Conservation (phyloP, 129 eudicot species). For the Oenanthe sinensis region DNA sequence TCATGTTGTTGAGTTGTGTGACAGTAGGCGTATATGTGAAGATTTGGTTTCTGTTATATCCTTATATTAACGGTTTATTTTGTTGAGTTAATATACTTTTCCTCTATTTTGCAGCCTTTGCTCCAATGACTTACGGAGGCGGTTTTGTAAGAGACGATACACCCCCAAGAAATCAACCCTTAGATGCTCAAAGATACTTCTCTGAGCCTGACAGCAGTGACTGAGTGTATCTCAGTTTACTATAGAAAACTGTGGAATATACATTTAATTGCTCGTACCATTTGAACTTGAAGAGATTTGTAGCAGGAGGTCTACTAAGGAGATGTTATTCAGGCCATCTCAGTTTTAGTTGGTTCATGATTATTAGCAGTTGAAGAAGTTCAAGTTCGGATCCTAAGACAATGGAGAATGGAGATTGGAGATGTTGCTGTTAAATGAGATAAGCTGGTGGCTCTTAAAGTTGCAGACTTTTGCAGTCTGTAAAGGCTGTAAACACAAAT, state of each 20-base stretch:
- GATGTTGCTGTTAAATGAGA: neutral
- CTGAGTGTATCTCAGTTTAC: neutral
- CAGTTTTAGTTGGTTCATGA: neutral
- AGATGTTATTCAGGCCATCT: neutral
- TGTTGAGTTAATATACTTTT: neutral
- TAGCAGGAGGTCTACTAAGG: neutral
- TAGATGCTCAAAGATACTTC: conserved; percentile 12
- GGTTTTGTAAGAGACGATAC: conserved; percentile 1
- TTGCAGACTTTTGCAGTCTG: neutral
- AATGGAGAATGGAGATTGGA: too few relatives aligned
- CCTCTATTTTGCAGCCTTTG: neutral
- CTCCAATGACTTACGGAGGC: conserved; percentile 11
- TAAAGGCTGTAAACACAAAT: neutral
- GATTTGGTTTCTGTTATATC: neutral
- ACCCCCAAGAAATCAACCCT: conserved; percentile 11
- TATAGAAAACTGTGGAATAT: neutral
- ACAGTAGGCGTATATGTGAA: neutral
- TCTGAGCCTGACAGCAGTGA: conserved; percentile 15
- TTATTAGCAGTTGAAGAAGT: neutral
- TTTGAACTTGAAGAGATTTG: neutral
- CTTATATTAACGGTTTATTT: neutral
- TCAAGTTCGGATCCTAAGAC: neutral
- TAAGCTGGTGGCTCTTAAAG: neutral
- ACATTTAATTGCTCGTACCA: neutral
- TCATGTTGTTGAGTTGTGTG: neutral